Percentiles rank a stretch among this genome's conserved stretches.
phyloP scores from a whole-genome alignment of 2,329 filamentous ascomycete genomes.

The Sarocladiaceae sp. region DNA sequence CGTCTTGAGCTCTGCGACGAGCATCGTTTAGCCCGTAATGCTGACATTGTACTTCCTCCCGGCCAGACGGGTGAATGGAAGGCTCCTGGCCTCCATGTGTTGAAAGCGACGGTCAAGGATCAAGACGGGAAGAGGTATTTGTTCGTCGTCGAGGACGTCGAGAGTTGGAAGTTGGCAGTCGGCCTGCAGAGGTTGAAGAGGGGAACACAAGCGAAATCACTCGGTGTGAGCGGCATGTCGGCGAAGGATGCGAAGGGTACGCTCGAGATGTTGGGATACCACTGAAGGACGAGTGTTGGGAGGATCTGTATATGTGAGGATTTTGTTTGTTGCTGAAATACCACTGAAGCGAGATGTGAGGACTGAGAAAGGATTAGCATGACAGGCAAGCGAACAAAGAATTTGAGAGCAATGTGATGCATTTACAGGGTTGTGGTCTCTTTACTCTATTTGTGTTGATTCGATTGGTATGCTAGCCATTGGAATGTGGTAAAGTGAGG shows the following conservation, averaged over 20 bases:
- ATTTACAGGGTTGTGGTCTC: too few relatives aligned
- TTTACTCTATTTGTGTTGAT: too few relatives aligned
- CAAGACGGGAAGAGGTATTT: constrained; percentile 63
- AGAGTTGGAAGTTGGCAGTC: constrained; percentile 64
- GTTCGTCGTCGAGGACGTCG: constrained; percentile 60
- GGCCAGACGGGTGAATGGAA: constrained; percentile 51
- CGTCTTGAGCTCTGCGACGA: constrained; percentile 47
- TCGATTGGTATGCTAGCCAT: too few relatives aligned
- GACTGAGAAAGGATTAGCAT: neutral
- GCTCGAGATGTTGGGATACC: constrained; percentile 55
- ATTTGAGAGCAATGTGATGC: neutral
- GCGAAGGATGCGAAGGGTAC: constrained; percentile 48
- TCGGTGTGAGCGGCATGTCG: constrained; percentile 55
- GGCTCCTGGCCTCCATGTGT: constrained; percentile 53
- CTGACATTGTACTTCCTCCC: constrained; percentile 34
- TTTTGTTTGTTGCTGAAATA: neutral
- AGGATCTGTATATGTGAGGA: neutral
- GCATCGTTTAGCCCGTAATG: constrained; percentile 31
- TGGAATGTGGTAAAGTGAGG: too few relatives aligned
- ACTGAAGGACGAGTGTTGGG: neutral
- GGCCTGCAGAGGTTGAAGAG: constrained; percentile 57
- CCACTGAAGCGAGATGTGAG: neutral
- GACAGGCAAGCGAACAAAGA: constrained; percentile 1
- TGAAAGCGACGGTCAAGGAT: constrained; percentile 61
- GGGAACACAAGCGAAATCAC: constrained; percentile 55